These are phyloP conservation scores for Parsonsia alboflavescens DNA, from an alignment of 257 asterid species.

Conservation along the genomic window DNA sequence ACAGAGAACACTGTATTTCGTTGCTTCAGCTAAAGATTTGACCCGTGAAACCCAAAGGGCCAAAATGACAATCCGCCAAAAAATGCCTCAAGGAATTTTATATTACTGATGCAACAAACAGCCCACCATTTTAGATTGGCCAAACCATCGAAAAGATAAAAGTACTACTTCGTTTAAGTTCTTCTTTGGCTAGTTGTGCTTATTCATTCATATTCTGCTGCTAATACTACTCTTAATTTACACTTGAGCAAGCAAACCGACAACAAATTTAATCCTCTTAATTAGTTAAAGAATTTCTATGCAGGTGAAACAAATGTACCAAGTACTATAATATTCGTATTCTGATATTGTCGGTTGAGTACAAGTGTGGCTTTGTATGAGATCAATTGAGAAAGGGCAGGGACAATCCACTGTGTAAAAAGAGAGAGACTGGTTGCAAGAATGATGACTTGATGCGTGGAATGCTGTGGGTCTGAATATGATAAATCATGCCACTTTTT, in stretches of 20 bases:
- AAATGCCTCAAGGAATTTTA: background rate
- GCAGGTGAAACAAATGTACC: background rate
- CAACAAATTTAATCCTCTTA: background rate
- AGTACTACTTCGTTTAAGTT: background rate
- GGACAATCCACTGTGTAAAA: background rate
- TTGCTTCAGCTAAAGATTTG: constrained; percentile 16
- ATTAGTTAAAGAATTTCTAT: background rate
- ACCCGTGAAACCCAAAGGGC: constrained; percentile 22
- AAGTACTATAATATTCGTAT: background rate
- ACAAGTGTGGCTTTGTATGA: background rate
- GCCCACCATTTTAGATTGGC: background rate
- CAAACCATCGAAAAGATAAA: constrained; percentile 9
- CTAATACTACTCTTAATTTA: background rate
- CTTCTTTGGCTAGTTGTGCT: background rate
- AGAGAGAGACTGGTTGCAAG: background rate
- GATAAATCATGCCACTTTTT: constrained; percentile 1
- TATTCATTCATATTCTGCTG: background rate
- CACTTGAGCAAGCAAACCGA: background rate
- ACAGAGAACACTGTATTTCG: constrained; percentile 19
- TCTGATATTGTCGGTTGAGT: constrained; percentile 11
- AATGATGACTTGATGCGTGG: constrained; percentile 2
- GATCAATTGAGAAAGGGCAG: background rate
- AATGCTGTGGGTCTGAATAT: constrained; percentile 24
- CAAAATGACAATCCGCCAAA: background rate
- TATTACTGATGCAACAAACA: background rate